A percentile compares a stretch with the other conserved stretches of the same genome.
These are phyloP conservation scores for Lasiodiplodia gonubiensis DNA, from an alignment of 2,329 filamentous ascomycete genomes.

Conservation along the genomic window DNA sequence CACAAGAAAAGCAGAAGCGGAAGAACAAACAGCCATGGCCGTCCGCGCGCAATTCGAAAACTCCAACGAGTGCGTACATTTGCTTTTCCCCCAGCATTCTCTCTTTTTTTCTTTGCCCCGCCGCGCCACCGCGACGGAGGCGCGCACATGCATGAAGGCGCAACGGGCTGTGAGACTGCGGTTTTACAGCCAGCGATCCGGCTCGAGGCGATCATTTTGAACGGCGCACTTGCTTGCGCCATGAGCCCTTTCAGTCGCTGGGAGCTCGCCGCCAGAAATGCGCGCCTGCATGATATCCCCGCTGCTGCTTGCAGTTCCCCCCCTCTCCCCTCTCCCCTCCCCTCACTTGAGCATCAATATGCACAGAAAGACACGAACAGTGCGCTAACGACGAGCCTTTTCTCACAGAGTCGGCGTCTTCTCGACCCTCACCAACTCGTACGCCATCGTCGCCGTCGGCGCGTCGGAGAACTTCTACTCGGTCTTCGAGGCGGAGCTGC, in stretches of 20 bases:
- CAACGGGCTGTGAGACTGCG: background rate
- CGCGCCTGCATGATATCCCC: background rate
- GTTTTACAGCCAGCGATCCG: background rate
- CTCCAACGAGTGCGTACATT: constrained; percentile 78
- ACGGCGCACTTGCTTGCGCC: background rate
- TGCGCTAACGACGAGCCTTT: background rate
- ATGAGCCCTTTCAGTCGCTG: background rate
- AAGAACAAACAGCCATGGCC: constrained; percentile 50
- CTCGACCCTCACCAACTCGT: constrained; percentile 94
- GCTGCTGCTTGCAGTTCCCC: background rate
- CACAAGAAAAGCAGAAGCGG: background rate
- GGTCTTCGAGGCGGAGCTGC: constrained; percentile 96
- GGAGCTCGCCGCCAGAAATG: background rate
- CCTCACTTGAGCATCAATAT: background rate
- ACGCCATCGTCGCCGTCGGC: constrained; percentile 90
- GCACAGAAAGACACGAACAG: background rate
- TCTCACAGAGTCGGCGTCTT: constrained; percentile 87
- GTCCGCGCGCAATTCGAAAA: constrained; percentile 76
- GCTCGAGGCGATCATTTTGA: background rate
- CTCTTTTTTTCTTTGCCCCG: constrained; percentile 24
- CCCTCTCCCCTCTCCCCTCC: too few relatives aligned
- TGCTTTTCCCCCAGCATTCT: background rate
- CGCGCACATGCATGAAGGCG: too few relatives aligned
- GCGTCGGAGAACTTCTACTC: constrained; percentile 99
- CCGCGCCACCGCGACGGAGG: background rate